phyloP scores from a whole-genome alignment of 2,329 filamentous ascomycete species.

The Ceratocystis harringtonii region DNA sequence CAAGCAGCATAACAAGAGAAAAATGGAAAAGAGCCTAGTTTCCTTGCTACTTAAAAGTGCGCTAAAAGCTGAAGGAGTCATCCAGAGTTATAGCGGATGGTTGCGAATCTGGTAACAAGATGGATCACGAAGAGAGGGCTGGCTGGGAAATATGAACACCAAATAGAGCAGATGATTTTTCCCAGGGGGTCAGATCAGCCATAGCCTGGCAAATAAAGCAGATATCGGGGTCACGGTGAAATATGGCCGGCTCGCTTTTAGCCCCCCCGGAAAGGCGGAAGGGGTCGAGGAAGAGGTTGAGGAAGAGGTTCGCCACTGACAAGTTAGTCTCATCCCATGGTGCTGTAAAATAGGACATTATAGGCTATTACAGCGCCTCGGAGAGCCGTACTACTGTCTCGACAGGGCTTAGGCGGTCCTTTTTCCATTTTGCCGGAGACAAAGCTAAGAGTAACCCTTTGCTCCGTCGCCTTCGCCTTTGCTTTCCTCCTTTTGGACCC shows the following conservation, averaged over 20 bases:
- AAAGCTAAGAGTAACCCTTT: neutral
- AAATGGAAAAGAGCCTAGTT: neutral
- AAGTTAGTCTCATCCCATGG: neutral
- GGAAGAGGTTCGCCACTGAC: neutral
- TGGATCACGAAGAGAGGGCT: neutral
- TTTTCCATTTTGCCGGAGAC: constrained; percentile 4
- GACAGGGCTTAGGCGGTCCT: neutral
- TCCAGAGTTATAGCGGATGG: neutral
- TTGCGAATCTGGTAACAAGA: neutral
- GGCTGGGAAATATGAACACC: neutral
- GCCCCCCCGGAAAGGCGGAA: neutral
- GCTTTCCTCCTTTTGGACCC: neutral
- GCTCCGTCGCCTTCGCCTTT: neutral
- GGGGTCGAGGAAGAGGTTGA: neutral
- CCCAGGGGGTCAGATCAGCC: too few relatives aligned
- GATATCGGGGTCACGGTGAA: neutral
- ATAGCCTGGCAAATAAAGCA: neutral
- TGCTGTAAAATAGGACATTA: neutral
- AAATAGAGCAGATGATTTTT: neutral
- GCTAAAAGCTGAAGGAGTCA: neutral
- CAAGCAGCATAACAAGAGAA: neutral
- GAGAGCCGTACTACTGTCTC: too few relatives aligned
- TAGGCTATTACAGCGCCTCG: too few relatives aligned
- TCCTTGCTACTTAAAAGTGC: neutral
- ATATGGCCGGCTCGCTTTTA: neutral